Base-by-base conservation (phyloP, 345 rosid species). In the Lumnitzera racemosa region DNA sequence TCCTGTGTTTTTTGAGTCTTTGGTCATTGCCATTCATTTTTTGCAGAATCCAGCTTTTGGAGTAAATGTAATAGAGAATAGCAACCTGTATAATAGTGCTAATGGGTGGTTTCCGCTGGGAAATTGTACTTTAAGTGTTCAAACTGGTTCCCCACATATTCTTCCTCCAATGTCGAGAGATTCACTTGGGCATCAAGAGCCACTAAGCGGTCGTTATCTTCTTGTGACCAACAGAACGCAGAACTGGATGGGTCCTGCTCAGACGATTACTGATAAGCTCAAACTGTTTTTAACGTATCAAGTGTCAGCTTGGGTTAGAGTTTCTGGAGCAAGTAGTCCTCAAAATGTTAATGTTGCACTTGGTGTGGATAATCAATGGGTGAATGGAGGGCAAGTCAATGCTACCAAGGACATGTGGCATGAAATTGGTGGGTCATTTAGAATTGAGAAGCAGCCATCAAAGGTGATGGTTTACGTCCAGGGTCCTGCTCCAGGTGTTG, bases 211-310 rank as follows among this genome's bases (percentile, higher is more conserved):
- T 23, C 81, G 67, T 46, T 82, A 72, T 70, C 89, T 92, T 57
- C 77, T 77, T 0, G 88, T 68, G 47, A 80, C 87, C 62, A 92
- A 82, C 64, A 85, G 98, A 50, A 83, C 94, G 23, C 91, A 89
- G 63, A 89, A 77, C 53, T 92, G 97, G 98, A 92, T 92, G 97
- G 98, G 98, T 54, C 98, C 98, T 51, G 98, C 91, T 59, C 98
- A 92, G 80, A 70, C 76, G 61, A 92, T 92, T 70, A 83, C 96
- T 12, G 96, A 89, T 52, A 89, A 84, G 73, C 64, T 89, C 66
- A 83, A 84, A 64, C 80, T 86, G 43, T 90, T 87, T 64, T 64
- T 87, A 79, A 86, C 96, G 55, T 92, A 92, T 72, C 98, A 92
- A 75, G 84, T 92, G 50, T 79, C 96, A 6, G 95, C 91, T 47